phyloP scores from a whole-genome alignment of 1,284 basidiomycete species.

The Apiotrichum gracile region DNA sequence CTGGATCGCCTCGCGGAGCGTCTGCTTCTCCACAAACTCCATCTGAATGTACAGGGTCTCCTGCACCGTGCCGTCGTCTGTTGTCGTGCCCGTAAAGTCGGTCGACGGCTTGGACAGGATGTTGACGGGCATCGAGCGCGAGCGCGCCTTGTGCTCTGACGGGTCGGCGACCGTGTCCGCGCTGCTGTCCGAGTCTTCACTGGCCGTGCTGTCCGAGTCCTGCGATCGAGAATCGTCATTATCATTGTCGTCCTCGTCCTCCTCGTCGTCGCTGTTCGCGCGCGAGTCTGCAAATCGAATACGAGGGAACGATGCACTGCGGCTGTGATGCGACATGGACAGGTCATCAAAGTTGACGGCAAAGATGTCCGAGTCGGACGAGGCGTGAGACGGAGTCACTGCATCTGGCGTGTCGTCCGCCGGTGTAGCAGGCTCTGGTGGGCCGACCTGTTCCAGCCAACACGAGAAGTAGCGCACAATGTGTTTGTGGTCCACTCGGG shows the following conservation, averaged over 20 bases:
- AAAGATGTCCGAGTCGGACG: slow-evolving; percentile 33
- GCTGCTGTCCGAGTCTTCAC: slow-evolving; percentile 17
- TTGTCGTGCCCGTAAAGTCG: slow-evolving; percentile 28
- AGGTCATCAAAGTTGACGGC: slow-evolving; percentile 41
- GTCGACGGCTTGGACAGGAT: slow-evolving; percentile 14
- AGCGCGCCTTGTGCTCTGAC: slow-evolving; percentile 14
- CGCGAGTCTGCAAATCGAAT: slow-evolving; percentile 38
- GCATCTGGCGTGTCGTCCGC: background rate
- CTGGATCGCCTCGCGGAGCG: slow-evolving; percentile 59
- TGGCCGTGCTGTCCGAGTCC: slow-evolving; percentile 7
- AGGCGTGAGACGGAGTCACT: slow-evolving; percentile 3
- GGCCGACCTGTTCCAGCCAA: slow-evolving; percentile 43
- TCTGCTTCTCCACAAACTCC: slow-evolving; percentile 48
- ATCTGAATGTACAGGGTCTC: slow-evolving; percentile 46
- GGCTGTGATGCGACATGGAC: slow-evolving; percentile 31
- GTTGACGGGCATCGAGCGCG: slow-evolving; percentile 4
- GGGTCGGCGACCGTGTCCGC: slow-evolving; percentile 31
- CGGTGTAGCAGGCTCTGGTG: slow-evolving; percentile 12
- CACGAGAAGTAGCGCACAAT: slow-evolving; percentile 70
- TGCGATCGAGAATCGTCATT: slow-evolving; percentile 13
- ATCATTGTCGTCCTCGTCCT: slow-evolving; percentile 30
- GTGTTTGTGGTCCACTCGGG: slow-evolving; percentile 77
- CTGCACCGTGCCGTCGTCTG: slow-evolving; percentile 29
- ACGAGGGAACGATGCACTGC: slow-evolving; percentile 42
- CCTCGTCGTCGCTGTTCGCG: slow-evolving; percentile 30